Base-by-base conservation (phyloP, 2,329 filamentous ascomycete species). In the Phaeosphaeria sp. region DNA sequence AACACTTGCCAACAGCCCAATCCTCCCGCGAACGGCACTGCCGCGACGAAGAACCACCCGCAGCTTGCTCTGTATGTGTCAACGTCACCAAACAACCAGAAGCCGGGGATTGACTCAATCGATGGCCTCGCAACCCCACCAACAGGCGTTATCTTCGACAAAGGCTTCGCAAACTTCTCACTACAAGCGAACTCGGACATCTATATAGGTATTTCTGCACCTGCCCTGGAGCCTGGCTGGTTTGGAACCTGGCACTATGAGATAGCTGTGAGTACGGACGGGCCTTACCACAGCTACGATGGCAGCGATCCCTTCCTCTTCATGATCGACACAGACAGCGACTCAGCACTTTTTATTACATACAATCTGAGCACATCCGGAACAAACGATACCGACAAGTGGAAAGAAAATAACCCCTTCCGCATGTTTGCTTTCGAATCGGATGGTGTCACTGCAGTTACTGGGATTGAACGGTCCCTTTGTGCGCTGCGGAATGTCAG, bases 311-410 rank as follows among this genome's bases (percentile, higher is more conserved):
- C 86, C 0, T 85, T 89, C 62, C 81, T 97, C 7, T 86, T 88
- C 66, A 90, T 93, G 78, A 87, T 97, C 51, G 95, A 98, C 71
- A 92, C 91, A 22, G 95, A 98, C 75, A 89, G 87, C 44, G 85
- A 84, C 27, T 89, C 92, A 2, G 91, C 92, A 1, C 81, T 99
- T 24, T 83, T 99, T 43, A 89, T 91, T 45, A 96, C 93, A 0
- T 84, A 87, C 52, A 90, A 93, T 67, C 78, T 93, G 49, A 93
- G 90, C 0, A 71, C 80, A 6, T 68, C 79, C 3, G 67, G 80
- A 0, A 78, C 78, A 2, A 75, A 80, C 1, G 80, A 87, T 13
- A 82, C 84, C 58, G 70, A 82, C 2, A 75, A 81, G 67, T 89
- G 80, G 85, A 84, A 82, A 79, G 82, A 89, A 67, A 48, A 65